Percentiles rank a stretch among this genome's conserved stretches.
Evolutionary conservation across 257 asterid genomes (phyloP).

Genomic region (Solanum pinnatisectum): DNA sequence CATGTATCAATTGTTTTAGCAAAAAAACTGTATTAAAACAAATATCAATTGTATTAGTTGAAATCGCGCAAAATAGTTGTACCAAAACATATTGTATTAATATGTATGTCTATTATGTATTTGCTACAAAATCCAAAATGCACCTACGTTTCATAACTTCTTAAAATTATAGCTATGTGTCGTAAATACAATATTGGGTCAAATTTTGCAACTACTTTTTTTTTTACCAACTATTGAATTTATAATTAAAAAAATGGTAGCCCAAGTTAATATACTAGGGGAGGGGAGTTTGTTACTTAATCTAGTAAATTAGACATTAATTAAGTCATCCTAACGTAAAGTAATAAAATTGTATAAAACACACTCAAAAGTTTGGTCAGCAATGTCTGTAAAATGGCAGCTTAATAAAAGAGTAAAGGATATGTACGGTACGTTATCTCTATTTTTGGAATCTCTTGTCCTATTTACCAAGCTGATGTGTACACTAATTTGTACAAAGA

Average conservation of each 20-base stretch:
- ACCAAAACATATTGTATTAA: not conserved
- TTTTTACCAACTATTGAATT: not conserved
- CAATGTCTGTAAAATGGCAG: not conserved
- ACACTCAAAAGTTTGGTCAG: not conserved
- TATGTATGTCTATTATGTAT: not conserved
- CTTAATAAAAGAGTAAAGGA: not conserved
- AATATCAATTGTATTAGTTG: not conserved
- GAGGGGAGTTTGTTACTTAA: not conserved
- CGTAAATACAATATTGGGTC: not conserved
- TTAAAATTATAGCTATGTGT: not conserved
- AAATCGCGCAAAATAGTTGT: not conserved
- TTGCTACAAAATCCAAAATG: not conserved
- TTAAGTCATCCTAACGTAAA: not conserved
- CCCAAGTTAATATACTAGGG: not conserved
- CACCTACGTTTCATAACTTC: not conserved
- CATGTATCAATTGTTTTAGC: not conserved
- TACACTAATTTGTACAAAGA: not conserved
- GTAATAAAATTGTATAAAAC: not conserved
- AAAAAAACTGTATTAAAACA: not conserved
- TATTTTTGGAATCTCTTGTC: not conserved
- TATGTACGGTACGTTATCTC: not conserved
- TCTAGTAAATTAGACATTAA: not conserved
- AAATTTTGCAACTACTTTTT: not conserved
- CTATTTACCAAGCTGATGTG: not conserved
- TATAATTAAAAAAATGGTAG: not conserved